These are phyloP conservation scores for Hamamelis virginiana DNA, from an alignment of 164 flowering plant genomes.

Conservation along the genomic window DNA sequence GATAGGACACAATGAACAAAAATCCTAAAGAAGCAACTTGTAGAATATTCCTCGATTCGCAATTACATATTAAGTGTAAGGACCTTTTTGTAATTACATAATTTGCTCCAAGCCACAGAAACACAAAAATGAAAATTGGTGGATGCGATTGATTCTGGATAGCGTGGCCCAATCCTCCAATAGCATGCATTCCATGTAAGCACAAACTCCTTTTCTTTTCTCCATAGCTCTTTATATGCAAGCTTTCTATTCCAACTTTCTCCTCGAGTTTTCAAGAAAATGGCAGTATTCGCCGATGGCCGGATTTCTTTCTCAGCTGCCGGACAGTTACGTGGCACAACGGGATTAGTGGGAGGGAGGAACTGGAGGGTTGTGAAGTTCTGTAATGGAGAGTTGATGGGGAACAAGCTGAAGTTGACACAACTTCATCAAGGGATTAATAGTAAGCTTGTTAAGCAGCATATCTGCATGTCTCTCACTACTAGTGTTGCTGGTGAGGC, in stretches of 20 bases:
- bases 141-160: constrained; percentile 52
- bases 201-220: background rate
- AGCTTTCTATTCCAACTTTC: constrained; percentile 11
- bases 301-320: constrained; percentile 51
- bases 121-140: constrained; percentile 35
- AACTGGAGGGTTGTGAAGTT: constrained; percentile 37
- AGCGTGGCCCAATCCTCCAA: constrained; percentile 37
- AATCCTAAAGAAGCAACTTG: background rate
- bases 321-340: constrained; percentile 30
- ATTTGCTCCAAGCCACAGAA: constrained; percentile 1
- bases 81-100: constrained; percentile 14
- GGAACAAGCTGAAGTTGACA: constrained; percentile 44
- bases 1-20: no score
- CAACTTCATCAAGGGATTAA: constrained; percentile 1
- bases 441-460: constrained; percentile 14
- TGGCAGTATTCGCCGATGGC: constrained; percentile 54
- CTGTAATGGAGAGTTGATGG: constrained; percentile 74
- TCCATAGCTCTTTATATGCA: background rate
- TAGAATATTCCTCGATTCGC: constrained; percentile 22
- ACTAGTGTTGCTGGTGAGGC: constrained; percentile 38
- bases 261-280: constrained; percentile 18
- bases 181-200: constrained; percentile 27
- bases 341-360: constrained; percentile 32
- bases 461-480: constrained; percentile 51
- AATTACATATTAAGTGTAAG: constrained; percentile 8